A percentile compares a stretch with the other conserved stretches of the same genome.
phyloP scores from a whole-genome alignment of 1,139 yeast species.

The Saccharomyces hybrid region DNA sequence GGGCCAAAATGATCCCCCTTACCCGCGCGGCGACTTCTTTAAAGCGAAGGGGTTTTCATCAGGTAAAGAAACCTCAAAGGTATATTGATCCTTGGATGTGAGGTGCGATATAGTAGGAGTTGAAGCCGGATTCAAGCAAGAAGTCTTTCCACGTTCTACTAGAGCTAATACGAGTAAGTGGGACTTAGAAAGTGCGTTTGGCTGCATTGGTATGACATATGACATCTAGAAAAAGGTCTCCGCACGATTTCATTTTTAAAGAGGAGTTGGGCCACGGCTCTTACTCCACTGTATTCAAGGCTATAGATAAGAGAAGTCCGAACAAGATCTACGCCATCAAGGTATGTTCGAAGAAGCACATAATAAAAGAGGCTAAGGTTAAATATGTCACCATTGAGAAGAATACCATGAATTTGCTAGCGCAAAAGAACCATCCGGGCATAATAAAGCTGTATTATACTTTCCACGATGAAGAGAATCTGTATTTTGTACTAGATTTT shows the following conservation, averaged over 20 bases:
- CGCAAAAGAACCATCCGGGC: slow-evolving; percentile 70
- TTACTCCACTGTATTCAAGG: slow-evolving; percentile 87
- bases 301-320: slow-evolving; percentile 45
- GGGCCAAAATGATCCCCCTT: neutral
- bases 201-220: slow-evolving; percentile 12
- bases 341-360: slow-evolving; percentile 85
- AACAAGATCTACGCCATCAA: slow-evolving; percentile 71
- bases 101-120: neutral
- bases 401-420: slow-evolving; percentile 74
- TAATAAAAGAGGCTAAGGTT: slow-evolving; percentile 88
- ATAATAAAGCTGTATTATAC: slow-evolving; percentile 84
- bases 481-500: slow-evolving; percentile 87
- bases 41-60: neutral
- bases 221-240: slow-evolving; percentile 50
- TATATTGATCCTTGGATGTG: neutral
- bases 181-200: neutral
- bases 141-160: neutral
- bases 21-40: neutral
- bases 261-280: slow-evolving; percentile 92
- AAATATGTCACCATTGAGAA: slow-evolving; percentile 95
- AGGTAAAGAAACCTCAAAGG: neutral
- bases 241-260: slow-evolving; percentile 81
- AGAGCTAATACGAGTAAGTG: neutral
- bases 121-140: neutral
- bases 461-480: slow-evolving; percentile 81